Conservation (phyloP, 176 grass and related monocot genomes). For the Poa annua region DNA sequence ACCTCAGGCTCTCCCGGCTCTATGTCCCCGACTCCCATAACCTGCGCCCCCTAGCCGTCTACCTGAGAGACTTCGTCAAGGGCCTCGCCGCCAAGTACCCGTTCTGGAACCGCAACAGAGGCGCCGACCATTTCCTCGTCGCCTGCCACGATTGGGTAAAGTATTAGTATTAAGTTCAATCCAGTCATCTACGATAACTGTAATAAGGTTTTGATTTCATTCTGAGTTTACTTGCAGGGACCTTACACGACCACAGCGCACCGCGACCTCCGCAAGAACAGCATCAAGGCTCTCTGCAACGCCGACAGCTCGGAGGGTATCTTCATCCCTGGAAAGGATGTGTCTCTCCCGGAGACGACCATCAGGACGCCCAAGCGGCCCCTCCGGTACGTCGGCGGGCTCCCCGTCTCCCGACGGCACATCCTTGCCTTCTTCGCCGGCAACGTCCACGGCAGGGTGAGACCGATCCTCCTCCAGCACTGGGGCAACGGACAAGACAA, state of each 20-base stretch:
- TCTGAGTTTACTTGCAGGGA: conserved; percentile 49
- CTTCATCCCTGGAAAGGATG: conserved; percentile 69
- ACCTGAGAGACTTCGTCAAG: conserved; percentile 69
- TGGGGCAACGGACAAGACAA: conserved; percentile 56
- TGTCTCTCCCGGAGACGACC: conserved; percentile 80
- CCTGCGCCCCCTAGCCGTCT: conserved; percentile 54
- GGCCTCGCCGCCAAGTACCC: conserved; percentile 70
- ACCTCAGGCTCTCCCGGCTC: conserved; percentile 50
- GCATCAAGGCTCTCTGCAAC: conserved; percentile 83
- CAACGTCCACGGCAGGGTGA: conserved; percentile 75
- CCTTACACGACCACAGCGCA: conserved; percentile 70
- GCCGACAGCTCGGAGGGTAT: conserved; percentile 85
- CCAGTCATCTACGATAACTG: not conserved
- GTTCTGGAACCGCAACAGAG: conserved; percentile 77
- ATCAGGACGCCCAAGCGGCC: conserved; percentile 58
- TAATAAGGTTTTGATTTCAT: not conserved
- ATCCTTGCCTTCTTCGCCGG: conserved; percentile 89
- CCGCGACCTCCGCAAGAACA: conserved; percentile 62
- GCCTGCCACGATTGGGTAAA: conserved; percentile 90
- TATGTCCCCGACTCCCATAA: conserved; percentile 71
- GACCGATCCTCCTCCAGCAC: conserved; percentile 64
- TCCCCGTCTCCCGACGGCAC: conserved; percentile 54
- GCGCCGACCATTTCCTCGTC: conserved; percentile 79
- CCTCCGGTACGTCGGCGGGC: conserved; percentile 62
- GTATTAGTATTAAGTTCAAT: not conserved